Evolutionary conservation across 768 basidiomycete genomes (phyloP), one percentile per base, ranked within the genome.

Genomic region (Boletus vinaceobasis): DNA sequence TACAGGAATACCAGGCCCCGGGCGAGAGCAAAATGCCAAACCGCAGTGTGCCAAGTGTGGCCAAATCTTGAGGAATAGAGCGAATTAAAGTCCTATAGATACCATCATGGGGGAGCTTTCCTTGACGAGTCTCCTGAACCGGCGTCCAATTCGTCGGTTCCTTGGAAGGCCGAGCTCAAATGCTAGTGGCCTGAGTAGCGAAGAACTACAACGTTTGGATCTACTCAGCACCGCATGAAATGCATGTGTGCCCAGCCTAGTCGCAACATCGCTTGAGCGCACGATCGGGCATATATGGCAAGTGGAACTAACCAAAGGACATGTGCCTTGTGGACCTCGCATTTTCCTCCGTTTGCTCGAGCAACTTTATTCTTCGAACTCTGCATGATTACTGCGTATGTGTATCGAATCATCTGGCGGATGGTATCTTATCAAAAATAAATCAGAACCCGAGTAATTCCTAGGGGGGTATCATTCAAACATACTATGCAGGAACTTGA

Each of bases 241-340:
- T 3, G 93, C 93, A 56, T 87, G 85, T 43, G 78, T 78, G 39
- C 91, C 90, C 23, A 95, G 79, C 91, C 93, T 95, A 39, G 32
- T 32, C 32, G 48, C 29, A 29, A 32, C 19, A 38, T 53, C 19
- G 11, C 39, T 38, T 56, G 32, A 64, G 46, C 40, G 36, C 26
- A 53, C 19, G 45, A 37, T 47, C 50, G 33, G 31, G 19, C 7
- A 45, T 29, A 32, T 33, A 19, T 40, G 11, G 11, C 19, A n/a
- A 29, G 38, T 11, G 40, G 51, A 19, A 60, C 80, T 61, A 60
- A 91, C 91, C 90, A 93, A 33, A 77, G 60, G 19, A 88, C 78
- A 29, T 79, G 71, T 4, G 64, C 57, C 64, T 80, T 84, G 52
- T 79, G 73, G 50, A 86, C 67, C 14, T 71, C 66, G n/a, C 77